Evolutionary conservation across 2,329 filamentous ascomycete species (phyloP).

Genomic region (Byssoonygena ceratinophila): DNA sequence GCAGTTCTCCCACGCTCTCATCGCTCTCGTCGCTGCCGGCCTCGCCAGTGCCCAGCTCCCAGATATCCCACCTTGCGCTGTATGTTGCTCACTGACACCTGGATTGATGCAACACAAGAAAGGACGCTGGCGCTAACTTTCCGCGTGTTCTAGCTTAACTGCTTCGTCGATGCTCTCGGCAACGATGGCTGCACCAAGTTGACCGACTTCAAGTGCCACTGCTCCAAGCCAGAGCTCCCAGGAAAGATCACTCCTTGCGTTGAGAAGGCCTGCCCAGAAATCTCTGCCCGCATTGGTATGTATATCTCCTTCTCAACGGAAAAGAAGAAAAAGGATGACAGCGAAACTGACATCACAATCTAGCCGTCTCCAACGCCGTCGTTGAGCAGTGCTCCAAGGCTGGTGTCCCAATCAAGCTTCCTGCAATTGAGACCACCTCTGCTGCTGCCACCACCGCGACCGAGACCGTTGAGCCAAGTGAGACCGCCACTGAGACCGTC

Average conservation of each 20-base stretch:
- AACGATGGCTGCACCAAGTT: slow-evolving; percentile 38
- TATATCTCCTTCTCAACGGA: not conserved
- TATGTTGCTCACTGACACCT: slow-evolving; percentile 27
- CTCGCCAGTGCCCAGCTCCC: slow-evolving; percentile 39
- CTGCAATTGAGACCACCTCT: slow-evolving; percentile 20
- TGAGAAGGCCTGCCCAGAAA: slow-evolving; percentile 30
- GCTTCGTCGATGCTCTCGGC: slow-evolving; percentile 36
- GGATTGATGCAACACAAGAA: too few species aligned
- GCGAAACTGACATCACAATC: not conserved
- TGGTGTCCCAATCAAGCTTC: slow-evolving; percentile 31
- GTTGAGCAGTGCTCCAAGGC: slow-evolving; percentile 27
- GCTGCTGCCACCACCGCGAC: not conserved
- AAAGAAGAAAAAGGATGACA: too few species aligned
- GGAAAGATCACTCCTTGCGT: slow-evolving; percentile 39
- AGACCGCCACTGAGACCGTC: not conserved
- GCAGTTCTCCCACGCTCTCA: slow-evolving; percentile 25
- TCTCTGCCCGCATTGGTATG: slow-evolving; percentile 10
- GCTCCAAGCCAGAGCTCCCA: slow-evolving; percentile 37
- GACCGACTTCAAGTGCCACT: slow-evolving; percentile 43
- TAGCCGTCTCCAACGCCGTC: slow-evolving; percentile 31
- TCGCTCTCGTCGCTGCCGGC: slow-evolving; percentile 35
- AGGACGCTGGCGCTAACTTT: too few species aligned
- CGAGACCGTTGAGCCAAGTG: not conserved
- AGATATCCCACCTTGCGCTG: slow-evolving; percentile 39
- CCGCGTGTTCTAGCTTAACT: slow-evolving; percentile 33